Conservation (phyloP, 2,329 filamentous ascomycete genomes). For the Fusarium fracticaudum region DNA sequence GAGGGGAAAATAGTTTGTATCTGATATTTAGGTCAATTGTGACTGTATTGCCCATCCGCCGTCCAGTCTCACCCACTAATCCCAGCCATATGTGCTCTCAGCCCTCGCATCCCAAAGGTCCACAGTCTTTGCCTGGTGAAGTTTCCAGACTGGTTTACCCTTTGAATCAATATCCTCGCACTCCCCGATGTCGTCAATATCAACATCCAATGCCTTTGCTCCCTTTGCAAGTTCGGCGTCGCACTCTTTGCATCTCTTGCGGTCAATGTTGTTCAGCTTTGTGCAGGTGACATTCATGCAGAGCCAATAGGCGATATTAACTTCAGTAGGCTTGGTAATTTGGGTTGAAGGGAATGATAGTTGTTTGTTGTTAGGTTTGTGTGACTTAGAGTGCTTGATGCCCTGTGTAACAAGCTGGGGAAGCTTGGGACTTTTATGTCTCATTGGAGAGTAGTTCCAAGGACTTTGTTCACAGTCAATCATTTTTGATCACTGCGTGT, state of each 20-base stretch:
- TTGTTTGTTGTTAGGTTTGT: not conserved
- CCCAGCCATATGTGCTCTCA: not conserved
- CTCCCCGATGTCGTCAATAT: fast-evolving
- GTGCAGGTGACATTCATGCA: not conserved
- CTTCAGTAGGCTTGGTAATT: not conserved
- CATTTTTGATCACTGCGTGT: fast-evolving
- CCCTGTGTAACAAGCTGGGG: not conserved
- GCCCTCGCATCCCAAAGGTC: not conserved
- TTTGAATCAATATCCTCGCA: not conserved
- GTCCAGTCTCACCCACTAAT: fast-evolving
- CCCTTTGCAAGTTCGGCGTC: not conserved
- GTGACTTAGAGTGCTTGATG: not conserved
- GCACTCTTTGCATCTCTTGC: not conserved
- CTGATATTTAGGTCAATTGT: fast-evolving
- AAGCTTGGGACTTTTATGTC: not conserved
- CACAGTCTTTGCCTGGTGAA: not conserved
- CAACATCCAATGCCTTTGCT: not conserved
- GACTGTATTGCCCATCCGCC: fast-evolving
- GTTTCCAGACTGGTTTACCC: not conserved
- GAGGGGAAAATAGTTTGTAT: fast-evolving
- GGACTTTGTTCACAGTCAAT: fast-evolving
- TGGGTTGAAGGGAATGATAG: not conserved
- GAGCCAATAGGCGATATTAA: not conserved
- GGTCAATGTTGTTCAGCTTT: fast-evolving
- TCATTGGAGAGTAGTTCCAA: not conserved